These are phyloP conservation scores for Samsoniella hepiali DNA, from an alignment of 2,329 filamentous ascomycete species.

Conservation along the genomic window DNA sequence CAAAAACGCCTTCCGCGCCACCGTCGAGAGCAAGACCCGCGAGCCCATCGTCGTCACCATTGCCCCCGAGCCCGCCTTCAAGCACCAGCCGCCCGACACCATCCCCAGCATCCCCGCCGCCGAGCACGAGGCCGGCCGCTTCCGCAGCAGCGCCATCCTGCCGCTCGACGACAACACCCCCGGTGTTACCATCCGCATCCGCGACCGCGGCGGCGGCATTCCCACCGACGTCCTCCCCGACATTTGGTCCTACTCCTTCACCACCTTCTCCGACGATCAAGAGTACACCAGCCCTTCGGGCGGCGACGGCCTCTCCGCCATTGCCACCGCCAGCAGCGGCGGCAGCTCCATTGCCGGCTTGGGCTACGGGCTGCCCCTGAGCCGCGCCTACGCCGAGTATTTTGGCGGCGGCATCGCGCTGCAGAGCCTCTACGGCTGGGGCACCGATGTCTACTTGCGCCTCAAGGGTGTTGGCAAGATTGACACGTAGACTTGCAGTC, in stretches of 20 bases:
- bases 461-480: slow-evolving; percentile 61
- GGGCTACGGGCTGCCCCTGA: slow-evolving; percentile 87
- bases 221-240: slow-evolving; percentile 76
- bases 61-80: slow-evolving; percentile 60
- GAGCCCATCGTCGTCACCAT: slow-evolving; percentile 92
- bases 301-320: slow-evolving; percentile 63
- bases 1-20: slow-evolving; percentile 95
- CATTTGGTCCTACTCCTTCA: slow-evolving; percentile 97
- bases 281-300: slow-evolving; percentile 40
- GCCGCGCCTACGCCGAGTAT: slow-evolving; percentile 93
- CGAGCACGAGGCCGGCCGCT: slow-evolving; percentile 38
- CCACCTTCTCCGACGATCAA: slow-evolving; percentile 73
- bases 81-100: slow-evolving; percentile 25
- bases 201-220: slow-evolving; percentile 93
- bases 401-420: slow-evolving; percentile 93
- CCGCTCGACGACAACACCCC: slow-evolving; percentile 65
- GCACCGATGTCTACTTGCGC: slow-evolving; percentile 64
- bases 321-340: slow-evolving; percentile 68
- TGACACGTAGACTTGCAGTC: slow-evolving; percentile 25
- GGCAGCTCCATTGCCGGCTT: slow-evolving; percentile 85
- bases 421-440: slow-evolving; percentile 97
- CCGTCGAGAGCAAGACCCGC: slow-evolving; percentile 76
- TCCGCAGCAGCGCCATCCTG: slow-evolving; percentile 47
- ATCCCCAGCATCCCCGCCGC: slow-evolving; percentile 32
- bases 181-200: slow-evolving; percentile 90